Conservation (phyloP, 176 grass and related monocot genomes). For the Zea luxurians region DNA sequence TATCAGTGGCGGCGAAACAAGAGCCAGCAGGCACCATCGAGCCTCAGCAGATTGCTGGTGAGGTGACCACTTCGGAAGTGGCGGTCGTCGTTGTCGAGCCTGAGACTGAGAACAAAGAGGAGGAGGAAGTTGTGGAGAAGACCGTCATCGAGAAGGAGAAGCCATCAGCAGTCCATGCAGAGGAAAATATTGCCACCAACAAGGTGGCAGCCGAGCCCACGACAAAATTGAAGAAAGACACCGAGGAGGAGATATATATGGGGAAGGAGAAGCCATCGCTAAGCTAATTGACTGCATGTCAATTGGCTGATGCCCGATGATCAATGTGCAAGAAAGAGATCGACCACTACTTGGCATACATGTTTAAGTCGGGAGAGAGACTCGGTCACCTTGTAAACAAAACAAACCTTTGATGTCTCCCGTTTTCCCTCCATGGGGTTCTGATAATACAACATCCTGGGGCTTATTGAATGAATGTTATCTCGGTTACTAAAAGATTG, state of each 20-base stretch:
- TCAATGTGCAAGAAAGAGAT: not conserved
- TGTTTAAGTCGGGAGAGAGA: too few relatives aligned
- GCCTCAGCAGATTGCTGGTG: conserved; percentile 5
- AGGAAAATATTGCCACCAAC: not conserved
- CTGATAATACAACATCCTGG: too few relatives aligned
- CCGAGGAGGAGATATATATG: not conserved
- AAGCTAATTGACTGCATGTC: conserved; percentile 28
- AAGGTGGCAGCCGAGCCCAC: not conserved
- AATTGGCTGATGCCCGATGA: not conserved
- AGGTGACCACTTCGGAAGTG: not conserved
- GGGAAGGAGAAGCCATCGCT: not conserved
- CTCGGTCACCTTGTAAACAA: too few relatives aligned
- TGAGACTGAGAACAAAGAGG: not conserved
- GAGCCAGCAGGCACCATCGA: not conserved
- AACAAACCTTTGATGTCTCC: too few relatives aligned
- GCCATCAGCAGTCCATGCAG: not conserved
- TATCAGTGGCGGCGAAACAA: not conserved
- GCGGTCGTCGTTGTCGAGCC: not conserved
- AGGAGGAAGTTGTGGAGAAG: conserved; percentile 4
- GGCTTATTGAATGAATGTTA: too few relatives aligned
- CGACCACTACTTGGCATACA: too few relatives aligned
- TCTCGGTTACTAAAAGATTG: too few relatives aligned
- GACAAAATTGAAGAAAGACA: not conserved
- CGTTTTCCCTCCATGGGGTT: too few relatives aligned
- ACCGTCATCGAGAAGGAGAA: conserved; percentile 34